A percentile compares a stretch with the other conserved stretches of the same genome.
These are phyloP conservation scores for Chlamydomonas sp. DNA, from an alignment of 139 green algal species.

Conservation along the genomic window DNA sequence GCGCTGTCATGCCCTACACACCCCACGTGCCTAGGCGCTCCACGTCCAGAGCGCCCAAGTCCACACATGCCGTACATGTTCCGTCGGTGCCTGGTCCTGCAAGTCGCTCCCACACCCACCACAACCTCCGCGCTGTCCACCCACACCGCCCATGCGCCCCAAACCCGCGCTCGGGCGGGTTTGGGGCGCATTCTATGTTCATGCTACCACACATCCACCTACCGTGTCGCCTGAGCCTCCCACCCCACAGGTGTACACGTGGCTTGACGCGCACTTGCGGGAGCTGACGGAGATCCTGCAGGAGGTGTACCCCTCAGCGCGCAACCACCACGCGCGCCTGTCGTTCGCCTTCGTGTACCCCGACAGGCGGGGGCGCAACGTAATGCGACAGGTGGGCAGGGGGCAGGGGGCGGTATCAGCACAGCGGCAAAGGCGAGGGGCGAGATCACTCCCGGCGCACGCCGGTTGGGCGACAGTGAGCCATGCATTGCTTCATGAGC, in stretches of 20 bases:
- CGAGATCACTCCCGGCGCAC: too few relatives aligned
- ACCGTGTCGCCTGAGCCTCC: not conserved
- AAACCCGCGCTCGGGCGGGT: not conserved
- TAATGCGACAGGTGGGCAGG: constrained; percentile 81
- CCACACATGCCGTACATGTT: too few relatives aligned
- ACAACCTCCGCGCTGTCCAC: too few relatives aligned
- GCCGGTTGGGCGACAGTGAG: not conserved
- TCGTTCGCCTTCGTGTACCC: constrained; percentile 94
- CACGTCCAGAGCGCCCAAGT: too few relatives aligned
- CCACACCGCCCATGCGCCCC: too few relatives aligned
- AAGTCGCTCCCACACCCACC: too few relatives aligned
- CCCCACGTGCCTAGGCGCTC: too few relatives aligned
- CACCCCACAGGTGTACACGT: constrained; percentile 85
- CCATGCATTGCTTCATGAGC: too few relatives aligned
- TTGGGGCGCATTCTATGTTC: not conserved
- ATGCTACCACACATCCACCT: not conserved
- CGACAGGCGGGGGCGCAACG: constrained; percentile 85
- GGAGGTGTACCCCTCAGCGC: constrained; percentile 64
- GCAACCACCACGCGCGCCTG: constrained; percentile 60
- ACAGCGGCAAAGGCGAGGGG: not conserved
- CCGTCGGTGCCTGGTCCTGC: too few relatives aligned
- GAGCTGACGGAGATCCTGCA: constrained; percentile 94
- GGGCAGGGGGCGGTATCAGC: not conserved
- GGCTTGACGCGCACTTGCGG: constrained; percentile 90
- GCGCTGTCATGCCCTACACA: too few relatives aligned